Percentiles rank a stretch among this genome's conserved stretches.
Evolutionary conservation across 495 filamentous ascomycete species (phyloP).

Genomic region (Daldinia grandis): DNA sequence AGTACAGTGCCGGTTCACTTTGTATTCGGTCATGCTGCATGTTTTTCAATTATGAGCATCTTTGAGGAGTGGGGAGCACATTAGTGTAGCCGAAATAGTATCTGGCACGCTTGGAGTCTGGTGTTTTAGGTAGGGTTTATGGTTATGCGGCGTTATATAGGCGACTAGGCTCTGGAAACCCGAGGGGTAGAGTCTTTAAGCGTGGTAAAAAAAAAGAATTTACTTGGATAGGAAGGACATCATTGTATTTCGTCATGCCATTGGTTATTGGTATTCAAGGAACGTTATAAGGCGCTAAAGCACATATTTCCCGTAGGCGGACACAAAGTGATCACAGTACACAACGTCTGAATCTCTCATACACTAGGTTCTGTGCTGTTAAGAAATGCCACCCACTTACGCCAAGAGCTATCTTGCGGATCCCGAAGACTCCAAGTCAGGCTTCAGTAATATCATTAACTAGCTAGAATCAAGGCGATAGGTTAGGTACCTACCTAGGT

Average conservation of each 20-base stretch:
- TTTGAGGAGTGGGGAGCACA: neutral
- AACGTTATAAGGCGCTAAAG: neutral
- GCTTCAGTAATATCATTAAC: no score
- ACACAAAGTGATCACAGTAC: no score
- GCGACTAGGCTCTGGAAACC: neutral
- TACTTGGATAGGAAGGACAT: neutral
- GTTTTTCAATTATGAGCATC: neutral
- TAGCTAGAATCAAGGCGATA: no score
- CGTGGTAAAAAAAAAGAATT: neutral
- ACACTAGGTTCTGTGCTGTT: neutral
- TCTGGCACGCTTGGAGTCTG: neutral
- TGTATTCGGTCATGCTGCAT: neutral
- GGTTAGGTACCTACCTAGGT: no score
- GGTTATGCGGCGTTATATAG: neutral
- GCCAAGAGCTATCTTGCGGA: neutral
- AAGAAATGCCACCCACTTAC: neutral
- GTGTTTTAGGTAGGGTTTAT: neutral
- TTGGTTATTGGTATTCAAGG: neutral
- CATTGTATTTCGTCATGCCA: neutral
- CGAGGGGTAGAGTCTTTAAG: neutral
- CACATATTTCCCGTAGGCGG: neutral
- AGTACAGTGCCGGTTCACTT: neutral
- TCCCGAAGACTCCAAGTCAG: neutral
- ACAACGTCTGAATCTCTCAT: no score
- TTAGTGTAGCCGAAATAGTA: neutral